Evolutionary conservation across 2,329 filamentous ascomycete genomes (phyloP), one percentile per base, ranked within the genome.

Genomic region (Pestalotiopsis fici): DNA sequence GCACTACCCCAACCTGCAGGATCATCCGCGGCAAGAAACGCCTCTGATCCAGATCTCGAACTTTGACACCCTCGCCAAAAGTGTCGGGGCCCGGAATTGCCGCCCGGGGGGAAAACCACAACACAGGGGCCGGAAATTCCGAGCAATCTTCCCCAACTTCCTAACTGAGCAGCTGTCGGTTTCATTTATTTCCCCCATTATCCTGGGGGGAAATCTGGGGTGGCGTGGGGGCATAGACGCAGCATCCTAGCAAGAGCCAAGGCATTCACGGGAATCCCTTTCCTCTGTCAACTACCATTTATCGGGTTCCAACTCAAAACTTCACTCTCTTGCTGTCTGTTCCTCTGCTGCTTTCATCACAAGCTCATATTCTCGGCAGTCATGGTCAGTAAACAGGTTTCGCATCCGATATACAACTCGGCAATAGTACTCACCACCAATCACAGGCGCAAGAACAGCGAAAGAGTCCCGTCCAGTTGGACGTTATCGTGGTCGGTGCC

Each of bases 401-500:
- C 43, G 43, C 27, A 11, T 37, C 57, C 6, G n/a, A 5, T 5
- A n/a, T 37, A 31, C 25, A 27, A 37, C 28, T 25, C 6, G 57
- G 4, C 57, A n/a, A 21, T 35, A 35, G 11, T 35, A 31, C 57
- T 60, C 18, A 60, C 28, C 13, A 11, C 31, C n/a, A 21, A 27
- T 62, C 37, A 25, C 12, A 62, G 59, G 39, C 59, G 25, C 59
- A 62, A 43, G 35, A 62, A 56, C 61, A 64, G 21, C 61, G 61
- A 21, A 64, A 55, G 37, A 54, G 61, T 43, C 39, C 43, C n/a
- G 61, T 64, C 39, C 15, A 28, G 12, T 70, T 81, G 15, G 71
- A 83, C 28, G 71, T 83, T 3, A 76, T 82, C n/a, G 70, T 84
- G 15, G 74, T 83, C 43, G 82, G 82, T 1, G 82, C 81, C 7